phyloP scores from a whole-genome alignment of 1,284 basidiomycete genomes.

The Rhodotorula sp. region DNA sequence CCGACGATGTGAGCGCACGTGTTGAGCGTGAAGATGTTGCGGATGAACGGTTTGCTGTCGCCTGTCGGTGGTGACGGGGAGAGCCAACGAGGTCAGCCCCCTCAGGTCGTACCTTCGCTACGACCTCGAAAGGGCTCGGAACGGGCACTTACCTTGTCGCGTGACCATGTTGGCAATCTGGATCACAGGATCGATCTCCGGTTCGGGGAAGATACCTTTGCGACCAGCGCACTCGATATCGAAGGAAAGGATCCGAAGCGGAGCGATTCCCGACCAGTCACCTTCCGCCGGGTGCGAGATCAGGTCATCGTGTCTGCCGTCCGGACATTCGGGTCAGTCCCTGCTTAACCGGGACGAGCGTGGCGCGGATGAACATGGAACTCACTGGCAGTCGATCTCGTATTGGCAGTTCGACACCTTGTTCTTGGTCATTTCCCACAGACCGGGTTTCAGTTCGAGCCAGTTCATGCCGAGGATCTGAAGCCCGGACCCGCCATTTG shows the following conservation, averaged over 20 bases:
- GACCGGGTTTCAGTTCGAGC: conserved; percentile 82
- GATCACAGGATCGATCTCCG: conserved; percentile 84
- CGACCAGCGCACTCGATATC: conserved; percentile 97
- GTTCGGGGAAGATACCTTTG: conserved; percentile 92
- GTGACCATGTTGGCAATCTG: conserved; percentile 98
- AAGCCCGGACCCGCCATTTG: background rate
- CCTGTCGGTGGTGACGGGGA: conserved; percentile 56
- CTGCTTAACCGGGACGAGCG: background rate
- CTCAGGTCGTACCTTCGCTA: no score
- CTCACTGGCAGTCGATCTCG: conserved; percentile 72
- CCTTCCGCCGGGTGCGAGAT: conserved; percentile 71
- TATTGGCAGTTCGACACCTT: conserved; percentile 76
- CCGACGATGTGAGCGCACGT: conserved; percentile 90
- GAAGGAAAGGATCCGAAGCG: conserved; percentile 86
- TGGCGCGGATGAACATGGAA: conserved; percentile 13
- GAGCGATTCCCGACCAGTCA: conserved; percentile 84
- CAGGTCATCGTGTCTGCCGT: conserved; percentile 69
- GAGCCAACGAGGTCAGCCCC: background rate
- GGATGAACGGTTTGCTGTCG: conserved; percentile 84
- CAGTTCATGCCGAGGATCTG: conserved; percentile 97
- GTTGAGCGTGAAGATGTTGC: conserved; percentile 94
- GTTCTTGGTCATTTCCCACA: conserved; percentile 59
- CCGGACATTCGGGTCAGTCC: conserved; percentile 2
- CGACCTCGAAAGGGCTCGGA: background rate
- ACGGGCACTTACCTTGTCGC: conserved; percentile 66